A percentile compares a stretch with the other conserved stretches of the same genome.
These are phyloP conservation scores for Auricularia heimuer DNA, from an alignment of 768 basidiomycete species.

Conservation along the genomic window DNA sequence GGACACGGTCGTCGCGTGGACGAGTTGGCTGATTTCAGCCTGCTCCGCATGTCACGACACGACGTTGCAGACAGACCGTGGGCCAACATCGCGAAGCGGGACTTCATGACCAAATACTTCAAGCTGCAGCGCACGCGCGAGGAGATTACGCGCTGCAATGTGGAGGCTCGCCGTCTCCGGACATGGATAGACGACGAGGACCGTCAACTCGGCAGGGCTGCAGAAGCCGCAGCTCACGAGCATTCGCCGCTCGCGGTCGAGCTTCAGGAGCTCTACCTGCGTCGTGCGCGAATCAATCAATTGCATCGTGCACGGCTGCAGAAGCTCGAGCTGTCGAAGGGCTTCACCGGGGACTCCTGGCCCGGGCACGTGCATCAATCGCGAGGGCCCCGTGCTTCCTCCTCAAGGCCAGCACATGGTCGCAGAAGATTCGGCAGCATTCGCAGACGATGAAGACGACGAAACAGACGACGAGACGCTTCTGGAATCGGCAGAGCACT, in stretches of 20 bases:
- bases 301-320: neutral
- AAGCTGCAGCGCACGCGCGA: conserved; percentile 22
- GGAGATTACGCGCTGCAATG: conserved; percentile 22
- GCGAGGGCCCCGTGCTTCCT: neutral
- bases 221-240: neutral
- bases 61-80: conserved; percentile 19
- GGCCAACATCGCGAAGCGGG: conserved; percentile 28
- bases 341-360: neutral
- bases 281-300: neutral
- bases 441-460: neutral
- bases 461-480: neutral
- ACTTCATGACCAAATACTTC: conserved; percentile 19
- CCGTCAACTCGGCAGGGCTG: neutral
- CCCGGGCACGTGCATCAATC: neutral
- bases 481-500: neutral
- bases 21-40: conserved; percentile 21
- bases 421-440: neutral
- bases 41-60: conserved; percentile 18
- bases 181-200: conserved; percentile 21
- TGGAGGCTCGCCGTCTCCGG: conserved; percentile 23
- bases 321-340: neutral
- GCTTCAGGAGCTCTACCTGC: neutral
- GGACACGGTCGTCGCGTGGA: neutral
- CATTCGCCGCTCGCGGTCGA: neutral
- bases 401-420: neutral